A percentile compares a stretch with the other conserved stretches of the same genome.
Evolutionary conservation across 257 asterid genomes (phyloP).

Genomic region (Solanum pinnatisectum): DNA sequence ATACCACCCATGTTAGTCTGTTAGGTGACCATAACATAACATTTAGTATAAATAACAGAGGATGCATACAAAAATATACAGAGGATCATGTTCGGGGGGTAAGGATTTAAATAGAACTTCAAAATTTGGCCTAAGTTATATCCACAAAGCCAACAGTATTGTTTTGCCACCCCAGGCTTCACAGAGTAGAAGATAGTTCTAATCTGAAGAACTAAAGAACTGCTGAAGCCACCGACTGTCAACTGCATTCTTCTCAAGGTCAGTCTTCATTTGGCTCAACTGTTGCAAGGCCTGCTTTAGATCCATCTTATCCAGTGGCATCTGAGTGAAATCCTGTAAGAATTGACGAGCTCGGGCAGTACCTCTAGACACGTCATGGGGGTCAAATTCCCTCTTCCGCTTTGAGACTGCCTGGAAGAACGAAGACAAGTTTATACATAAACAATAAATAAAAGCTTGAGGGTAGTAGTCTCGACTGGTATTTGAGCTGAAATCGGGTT

Average conservation of each 20-base stretch:
- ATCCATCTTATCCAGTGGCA: conserved; percentile 79
- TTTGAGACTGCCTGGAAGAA: conserved; percentile 42
- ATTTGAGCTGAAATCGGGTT: neutral
- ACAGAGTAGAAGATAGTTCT: neutral
- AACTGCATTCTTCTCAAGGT: conserved; percentile 59
- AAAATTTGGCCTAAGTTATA: neutral
- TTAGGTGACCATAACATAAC: neutral
- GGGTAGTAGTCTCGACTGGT: neutral
- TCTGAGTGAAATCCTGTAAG: conserved; percentile 63
- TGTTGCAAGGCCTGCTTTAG: conserved; percentile 38
- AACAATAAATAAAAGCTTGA: neutral
- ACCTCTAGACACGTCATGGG: conserved; percentile 53
- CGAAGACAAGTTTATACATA: neutral
- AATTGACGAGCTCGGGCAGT: conserved; percentile 66
- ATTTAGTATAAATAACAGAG: neutral
- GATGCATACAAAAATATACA: neutral
- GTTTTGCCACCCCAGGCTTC: neutral
- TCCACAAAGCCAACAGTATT: neutral
- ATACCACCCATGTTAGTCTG: no score
- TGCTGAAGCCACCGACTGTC: conserved; percentile 71
- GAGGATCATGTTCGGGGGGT: neutral
- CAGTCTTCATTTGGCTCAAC: conserved; percentile 43
- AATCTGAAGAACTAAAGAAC: conserved; percentile 23
- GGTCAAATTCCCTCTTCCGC: conserved; percentile 58
- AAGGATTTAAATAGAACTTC: neutral